Evolutionary conservation across 345 rosid genomes (phyloP), one percentile per base, ranked within the genome.

Genomic region (Gynandropsis gynandra): DNA sequence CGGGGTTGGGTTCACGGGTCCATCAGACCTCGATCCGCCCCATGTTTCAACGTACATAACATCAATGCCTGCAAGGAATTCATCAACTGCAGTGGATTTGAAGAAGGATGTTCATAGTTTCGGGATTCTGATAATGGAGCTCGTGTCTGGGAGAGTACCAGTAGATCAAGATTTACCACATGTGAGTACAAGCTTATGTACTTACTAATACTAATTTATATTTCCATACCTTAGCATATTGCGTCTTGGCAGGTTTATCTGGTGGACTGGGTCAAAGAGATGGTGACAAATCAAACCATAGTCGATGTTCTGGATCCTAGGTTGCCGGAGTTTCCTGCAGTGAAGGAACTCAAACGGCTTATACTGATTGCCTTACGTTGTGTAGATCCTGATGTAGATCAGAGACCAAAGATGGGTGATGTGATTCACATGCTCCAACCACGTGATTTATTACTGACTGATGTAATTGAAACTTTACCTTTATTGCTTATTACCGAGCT

Each of bases 371-470:
- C 92, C 17, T 77, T 82, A 43, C 74, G 77, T 16, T 89, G 97
- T 27, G 83, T 72, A 0, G 93, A 89, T 67, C 78, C 72, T 0
- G 87, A 85, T 21, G 20, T 59, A 17, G 55, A 69, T 9, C 74
- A 73, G 1, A 77, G 93, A 77, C 89, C 93, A 10, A 74, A 49
- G 47, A 89, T 88, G 83, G 87, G 81, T 53, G 79, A 79, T 40
- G 80, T 82, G 39, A 63, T 81, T 61, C 79, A 66, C 76, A 89
- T 89, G 95, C 80, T 85, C 1, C 82, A 82, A 68, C 84, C 77
- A 0, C 74, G 74, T 38, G 89, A 83, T 71, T 67, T 84, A 61
- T 67, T 80, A 18, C 74, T 81, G 5, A 52, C 41, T 52, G 76
- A 72, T 63, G 85, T 78, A 75, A 74, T 67, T 58, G 62, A 62